Evolutionary conservation across 495 filamentous ascomycete genomes (phyloP).

Genomic region (Astrothelium subdiscretum): DNA sequence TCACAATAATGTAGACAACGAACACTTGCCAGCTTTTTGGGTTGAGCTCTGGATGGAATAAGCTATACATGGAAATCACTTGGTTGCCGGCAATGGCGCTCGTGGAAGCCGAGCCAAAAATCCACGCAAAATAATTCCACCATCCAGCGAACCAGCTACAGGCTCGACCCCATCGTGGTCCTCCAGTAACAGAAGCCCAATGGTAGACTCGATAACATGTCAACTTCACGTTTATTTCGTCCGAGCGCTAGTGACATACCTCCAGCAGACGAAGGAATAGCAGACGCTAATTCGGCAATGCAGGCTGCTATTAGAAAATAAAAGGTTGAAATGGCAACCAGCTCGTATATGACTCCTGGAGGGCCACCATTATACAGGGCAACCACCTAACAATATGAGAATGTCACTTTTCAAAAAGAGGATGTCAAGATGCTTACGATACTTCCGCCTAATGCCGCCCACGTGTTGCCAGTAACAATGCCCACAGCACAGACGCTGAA

Average conservation of each 20-base stretch:
- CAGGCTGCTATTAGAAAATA: slow-evolving; percentile 35
- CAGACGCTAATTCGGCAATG: slow-evolving; percentile 60
- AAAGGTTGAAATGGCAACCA: slow-evolving; percentile 45
- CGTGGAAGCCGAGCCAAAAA: slow-evolving; percentile 8
- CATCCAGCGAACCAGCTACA: slow-evolving; percentile 13
- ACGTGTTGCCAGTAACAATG: slow-evolving; percentile 44
- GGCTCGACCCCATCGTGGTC: slow-evolving; percentile 8
- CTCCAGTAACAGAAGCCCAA: slow-evolving; percentile 59
- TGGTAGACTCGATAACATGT: slow-evolving; percentile 45
- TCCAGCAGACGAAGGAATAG: slow-evolving; percentile 58
- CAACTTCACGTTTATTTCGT: background rate
- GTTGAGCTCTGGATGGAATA: slow-evolving; percentile 52
- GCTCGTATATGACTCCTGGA: slow-evolving; percentile 45
- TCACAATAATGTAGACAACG: slow-evolving; percentile 51
- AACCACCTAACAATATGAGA: background rate
- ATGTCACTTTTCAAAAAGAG: background rate
- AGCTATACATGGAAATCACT: slow-evolving; percentile 56
- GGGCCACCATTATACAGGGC: slow-evolving; percentile 42
- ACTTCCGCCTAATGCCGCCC: slow-evolving; percentile 44
- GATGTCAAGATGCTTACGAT: slow-evolving; percentile 25
- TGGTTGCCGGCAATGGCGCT: slow-evolving; percentile 2
- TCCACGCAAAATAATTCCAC: slow-evolving; percentile 11
- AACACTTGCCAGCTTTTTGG: slow-evolving; percentile 65
- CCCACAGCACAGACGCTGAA: slow-evolving; percentile 43
- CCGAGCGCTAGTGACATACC: background rate